A percentile compares a stretch with the other conserved stretches of the same genome.
Evolutionary conservation across 2,329 filamentous ascomycete genomes (phyloP).

Genomic region (Verticillium longisporum): DNA sequence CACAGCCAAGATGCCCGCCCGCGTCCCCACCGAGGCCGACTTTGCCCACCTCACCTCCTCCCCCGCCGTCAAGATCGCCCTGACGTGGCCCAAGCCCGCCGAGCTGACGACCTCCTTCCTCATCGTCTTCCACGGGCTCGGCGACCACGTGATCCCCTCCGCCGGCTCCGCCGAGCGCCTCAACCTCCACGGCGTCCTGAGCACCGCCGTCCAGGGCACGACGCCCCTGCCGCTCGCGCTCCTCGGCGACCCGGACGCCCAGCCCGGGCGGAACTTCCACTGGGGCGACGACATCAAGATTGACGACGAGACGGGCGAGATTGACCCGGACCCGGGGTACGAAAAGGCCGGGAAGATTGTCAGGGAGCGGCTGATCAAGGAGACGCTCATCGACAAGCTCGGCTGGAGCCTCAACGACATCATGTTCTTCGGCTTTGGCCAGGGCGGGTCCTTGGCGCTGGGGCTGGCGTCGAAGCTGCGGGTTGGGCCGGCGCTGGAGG

Average conservation of each 20-base stretch:
- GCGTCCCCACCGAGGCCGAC: conserved; percentile 43
- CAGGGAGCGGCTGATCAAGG: conserved; percentile 41
- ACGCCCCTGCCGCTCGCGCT: conserved; percentile 62
- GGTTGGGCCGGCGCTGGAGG: conserved; percentile 23
- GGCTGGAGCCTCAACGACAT: conserved; percentile 56
- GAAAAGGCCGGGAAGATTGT: conserved; percentile 38
- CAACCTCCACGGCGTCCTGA: conserved; percentile 68
- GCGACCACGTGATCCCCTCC: conserved; percentile 67
- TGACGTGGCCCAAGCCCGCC: conserved; percentile 44
- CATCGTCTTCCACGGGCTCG: conserved; percentile 77
- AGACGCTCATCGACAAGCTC: conserved; percentile 44
- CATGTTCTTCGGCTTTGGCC: conserved; percentile 59
- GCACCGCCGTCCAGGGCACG: conserved; percentile 67
- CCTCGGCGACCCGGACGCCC: conserved; percentile 33
- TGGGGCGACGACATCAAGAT: conserved; percentile 63
- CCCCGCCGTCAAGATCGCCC: conserved; percentile 32
- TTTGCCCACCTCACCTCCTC: conserved; percentile 33
- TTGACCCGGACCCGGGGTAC: conserved; percentile 59
- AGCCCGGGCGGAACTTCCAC: conserved; percentile 33
- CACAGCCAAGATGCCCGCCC: conserved; percentile 33
- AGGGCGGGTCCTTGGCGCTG: conserved; percentile 58
- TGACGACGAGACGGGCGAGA: conserved; percentile 37
- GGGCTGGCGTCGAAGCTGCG: conserved; percentile 42
- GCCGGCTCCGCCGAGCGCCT: conserved; percentile 61
- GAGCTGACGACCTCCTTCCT: conserved; percentile 68